Conservation (phyloP, 208 protist species). For the Lotmaria passim region DNA sequence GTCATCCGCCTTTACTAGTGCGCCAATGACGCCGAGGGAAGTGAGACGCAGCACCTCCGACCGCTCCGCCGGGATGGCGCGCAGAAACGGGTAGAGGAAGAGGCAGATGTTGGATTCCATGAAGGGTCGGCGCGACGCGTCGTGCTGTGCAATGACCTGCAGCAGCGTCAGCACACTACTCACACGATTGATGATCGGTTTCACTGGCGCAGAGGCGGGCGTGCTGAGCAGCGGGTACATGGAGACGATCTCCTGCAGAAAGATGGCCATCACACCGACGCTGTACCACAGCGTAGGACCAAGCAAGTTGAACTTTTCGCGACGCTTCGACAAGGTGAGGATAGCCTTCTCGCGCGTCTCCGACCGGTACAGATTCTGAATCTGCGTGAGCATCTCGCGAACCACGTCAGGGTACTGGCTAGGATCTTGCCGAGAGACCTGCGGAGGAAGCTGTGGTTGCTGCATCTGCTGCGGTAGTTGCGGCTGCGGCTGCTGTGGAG, state of each 20-base stretch:
- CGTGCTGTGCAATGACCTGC: constrained; percentile 98
- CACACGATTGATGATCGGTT: constrained; percentile 93
- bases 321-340: constrained; percentile 94
- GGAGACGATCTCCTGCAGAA: constrained; percentile 98
- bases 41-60: constrained; percentile 98
- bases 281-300: constrained; percentile 98
- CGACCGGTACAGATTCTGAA: constrained; percentile 72
- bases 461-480: constrained; percentile 8
- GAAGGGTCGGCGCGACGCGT: constrained; percentile 96
- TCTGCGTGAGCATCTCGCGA: constrained; percentile 39
- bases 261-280: constrained; percentile 97
- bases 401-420: constrained; percentile 34
- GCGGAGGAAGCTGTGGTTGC: constrained; percentile 18
- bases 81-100: constrained; percentile 99
- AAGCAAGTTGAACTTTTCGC: constrained; percentile 93
- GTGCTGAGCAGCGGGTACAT: constrained; percentile 97
- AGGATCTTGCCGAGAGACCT: constrained; percentile 24
- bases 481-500: constrained; percentile 19
- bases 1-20: constrained; percentile 96
- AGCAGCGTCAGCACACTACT: constrained; percentile 99
- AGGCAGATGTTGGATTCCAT: constrained; percentile 99
- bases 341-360: constrained; percentile 94
- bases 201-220: constrained; percentile 51
- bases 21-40: constrained; percentile 98
- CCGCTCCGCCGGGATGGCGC: constrained; percentile 93